Evolutionary conservation across 257 asterid species (phyloP), one percentile per base, ranked within the genome.

Genomic region (Apocynum venetum): DNA sequence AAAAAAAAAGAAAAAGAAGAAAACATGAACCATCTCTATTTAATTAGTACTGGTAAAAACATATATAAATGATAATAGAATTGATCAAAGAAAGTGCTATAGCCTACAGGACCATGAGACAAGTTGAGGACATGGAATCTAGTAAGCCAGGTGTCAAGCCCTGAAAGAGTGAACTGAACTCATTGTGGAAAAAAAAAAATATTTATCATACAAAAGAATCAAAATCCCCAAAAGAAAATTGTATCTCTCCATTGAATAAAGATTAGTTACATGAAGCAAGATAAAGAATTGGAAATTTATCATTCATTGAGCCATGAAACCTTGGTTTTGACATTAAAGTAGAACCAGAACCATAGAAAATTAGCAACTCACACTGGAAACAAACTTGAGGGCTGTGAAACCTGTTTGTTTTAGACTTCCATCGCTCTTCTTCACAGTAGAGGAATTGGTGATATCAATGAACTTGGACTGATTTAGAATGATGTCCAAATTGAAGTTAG

Each of bases 381-480:
- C 3, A 48, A 31, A 14, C 61, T 35, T 47, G 63, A 35, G 61
- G 79, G 0, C 8, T 38, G 0, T 2, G 12, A 35, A 35, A 12
- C 44, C 41, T 64, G 20, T 49, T 56, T 57, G 61, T 56, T 68
- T 36, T 31, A 77, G 57, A 35, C 31, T 57, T 57, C 25, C 46
- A 56, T 81, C 67, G 41, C 43, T 82, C 73, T 77, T 69, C 77
- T 82, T 85, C 81, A 74, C 73, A 4, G 80, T 75, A 2, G 82
- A 77, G 35, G 86, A 77, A 81, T 80, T 70, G 84, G 82, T 80
- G 70, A 85, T 85, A 48, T 85, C 84, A 75, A 85, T 79, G 71
- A 85, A 85, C 71, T 82, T 80, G 13, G 84, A 84, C 86, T 85
- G 84, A 31, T 74, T 19, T 38, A 35, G 19, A 17, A 64, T 12